Evolutionary conservation across 306 rosid species (phyloP), one percentile per base, ranked within the genome.

Genomic region (Cucurbita pepo): DNA sequence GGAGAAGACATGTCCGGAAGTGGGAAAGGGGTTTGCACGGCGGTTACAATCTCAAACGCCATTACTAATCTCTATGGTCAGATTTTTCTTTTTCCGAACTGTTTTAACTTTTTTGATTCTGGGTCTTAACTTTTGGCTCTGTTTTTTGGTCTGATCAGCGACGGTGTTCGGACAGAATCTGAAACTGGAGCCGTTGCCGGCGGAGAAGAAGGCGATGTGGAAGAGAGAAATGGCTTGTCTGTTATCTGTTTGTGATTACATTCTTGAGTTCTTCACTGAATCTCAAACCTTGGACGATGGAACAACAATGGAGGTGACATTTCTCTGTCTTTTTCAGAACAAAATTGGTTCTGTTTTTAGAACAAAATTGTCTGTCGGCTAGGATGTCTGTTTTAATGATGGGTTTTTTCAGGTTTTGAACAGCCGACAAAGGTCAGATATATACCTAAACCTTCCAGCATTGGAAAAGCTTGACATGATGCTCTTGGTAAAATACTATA

Each of bases 1-100:
- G 97, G 99, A 56, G 99, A 95, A 81, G 99, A 95, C 82, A 91
- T 95, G 99, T 95, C 97, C 2, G 97, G 99, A 47, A 83, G 97
- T 71, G 99, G 99, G 13, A 95, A 91, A 79, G 99, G 99, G 7
- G 99, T 95, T 43, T 84, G 89, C 72, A 89, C 99, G n/a, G 95
- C 99, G 3, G 89, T 95, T 75, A 95, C 99, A 11, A 84, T 91
- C 79, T 95, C 99, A 61, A 95, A 95, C 75, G 60, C 99, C 66
- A 83, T 95, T 25, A 95, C 99, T 80, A 95, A 95, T 65, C 99
- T 95, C 67, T 95, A 95, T 25, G 99, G 99, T 94, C 83, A 72
- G 36, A 19, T 76, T 30, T 43, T 16, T 4, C 64, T 1, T 61
- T 15, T 60, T 30, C 10, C 25, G 7, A n/a, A 54, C 58, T 16